phyloP scores from a whole-genome alignment of 1,139 yeast species.

The Candida sp. region DNA sequence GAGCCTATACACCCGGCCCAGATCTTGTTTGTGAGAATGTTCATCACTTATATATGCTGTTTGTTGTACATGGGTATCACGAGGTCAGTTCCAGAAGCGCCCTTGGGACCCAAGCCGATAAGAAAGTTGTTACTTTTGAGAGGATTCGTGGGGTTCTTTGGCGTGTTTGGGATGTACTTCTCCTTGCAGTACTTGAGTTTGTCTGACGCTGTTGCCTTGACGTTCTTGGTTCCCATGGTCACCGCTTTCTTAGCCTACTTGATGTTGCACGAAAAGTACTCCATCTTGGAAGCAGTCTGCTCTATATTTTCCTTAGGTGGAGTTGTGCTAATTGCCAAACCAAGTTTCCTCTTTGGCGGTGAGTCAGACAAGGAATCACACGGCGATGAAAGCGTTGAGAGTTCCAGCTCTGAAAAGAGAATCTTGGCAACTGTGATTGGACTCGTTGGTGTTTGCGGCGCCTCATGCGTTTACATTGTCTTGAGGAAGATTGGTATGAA shows the following conservation, averaged over 20 bases:
- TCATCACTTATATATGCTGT: constrained; percentile 66
- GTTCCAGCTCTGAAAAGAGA: constrained; percentile 42
- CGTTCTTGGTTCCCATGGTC: constrained; percentile 78
- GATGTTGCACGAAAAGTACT: constrained; percentile 69
- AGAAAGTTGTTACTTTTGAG: constrained; percentile 62
- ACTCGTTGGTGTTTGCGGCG: constrained; percentile 71
- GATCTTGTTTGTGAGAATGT: constrained; percentile 78
- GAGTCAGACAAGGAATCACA: constrained; percentile 32
- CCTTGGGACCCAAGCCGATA: constrained; percentile 70
- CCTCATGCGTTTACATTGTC: constrained; percentile 71
- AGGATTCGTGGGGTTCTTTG: constrained; percentile 78
- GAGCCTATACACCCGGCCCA: constrained; percentile 77
- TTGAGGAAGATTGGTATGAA: constrained; percentile 75
- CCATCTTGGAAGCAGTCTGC: constrained; percentile 68
- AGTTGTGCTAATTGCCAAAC: constrained; percentile 82
- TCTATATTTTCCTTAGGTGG: constrained; percentile 74
- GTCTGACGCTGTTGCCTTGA: constrained; percentile 78
- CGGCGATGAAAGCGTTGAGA: constrained; percentile 38
- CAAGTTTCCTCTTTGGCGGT: constrained; percentile 70
- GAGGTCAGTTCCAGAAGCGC: constrained; percentile 58
- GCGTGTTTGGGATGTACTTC: constrained; percentile 77
- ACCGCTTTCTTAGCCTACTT: constrained; percentile 79
- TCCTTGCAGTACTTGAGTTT: constrained; percentile 75
- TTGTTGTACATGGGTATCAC: constrained; percentile 55
- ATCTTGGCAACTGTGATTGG: constrained; percentile 69